Conservation (phyloP, 2,329 filamentous ascomycete genomes). For the Dendryphion nanum region DNA sequence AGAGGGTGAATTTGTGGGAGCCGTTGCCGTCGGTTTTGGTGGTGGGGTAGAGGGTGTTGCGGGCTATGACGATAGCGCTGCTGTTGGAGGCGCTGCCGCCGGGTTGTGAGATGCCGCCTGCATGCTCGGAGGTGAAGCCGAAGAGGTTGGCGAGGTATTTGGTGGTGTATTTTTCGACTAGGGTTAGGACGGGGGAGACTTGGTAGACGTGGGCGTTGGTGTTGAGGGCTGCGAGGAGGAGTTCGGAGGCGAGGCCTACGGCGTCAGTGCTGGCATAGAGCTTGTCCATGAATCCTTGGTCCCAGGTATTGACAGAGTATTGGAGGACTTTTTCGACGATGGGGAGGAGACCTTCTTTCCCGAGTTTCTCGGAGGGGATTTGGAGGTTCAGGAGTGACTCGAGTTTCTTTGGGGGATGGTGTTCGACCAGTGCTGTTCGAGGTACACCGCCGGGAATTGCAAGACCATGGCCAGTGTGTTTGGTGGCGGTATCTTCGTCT, state of each 20-base stretch:
- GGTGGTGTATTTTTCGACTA: slow-evolving; percentile 84
- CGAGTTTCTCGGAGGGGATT: slow-evolving; percentile 36
- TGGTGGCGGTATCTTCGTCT: slow-evolving; percentile 59
- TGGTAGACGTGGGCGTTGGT: slow-evolving; percentile 95
- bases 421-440: slow-evolving; percentile 44
- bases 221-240: slow-evolving; percentile 82
- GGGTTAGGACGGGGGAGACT: slow-evolving; percentile 82
- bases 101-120: slow-evolving; percentile 72
- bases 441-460: slow-evolving; percentile 60
- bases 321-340: slow-evolving; percentile 68
- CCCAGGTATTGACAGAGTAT: slow-evolving; percentile 97
- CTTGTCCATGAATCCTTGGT: slow-evolving; percentile 95
- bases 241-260: slow-evolving; percentile 76
- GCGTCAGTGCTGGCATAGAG: slow-evolving; percentile 89
- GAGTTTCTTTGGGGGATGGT: slow-evolving; percentile 45
- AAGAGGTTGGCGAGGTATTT: slow-evolving; percentile 72
- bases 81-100: slow-evolving; percentile 84
- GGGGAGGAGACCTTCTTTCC: slow-evolving; percentile 44
- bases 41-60: slow-evolving; percentile 78
- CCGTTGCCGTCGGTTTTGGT: slow-evolving; percentile 74
- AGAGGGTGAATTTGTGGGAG: slow-evolving; percentile 67
- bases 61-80: slow-evolving; percentile 80
- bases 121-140: slow-evolving; percentile 45
- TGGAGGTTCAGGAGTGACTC: slow-evolving; percentile 38
- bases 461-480: slow-evolving; percentile 58